Conservation (phyloP, 2,329 filamentous ascomycete species). For the Xylaria sp. region DNA sequence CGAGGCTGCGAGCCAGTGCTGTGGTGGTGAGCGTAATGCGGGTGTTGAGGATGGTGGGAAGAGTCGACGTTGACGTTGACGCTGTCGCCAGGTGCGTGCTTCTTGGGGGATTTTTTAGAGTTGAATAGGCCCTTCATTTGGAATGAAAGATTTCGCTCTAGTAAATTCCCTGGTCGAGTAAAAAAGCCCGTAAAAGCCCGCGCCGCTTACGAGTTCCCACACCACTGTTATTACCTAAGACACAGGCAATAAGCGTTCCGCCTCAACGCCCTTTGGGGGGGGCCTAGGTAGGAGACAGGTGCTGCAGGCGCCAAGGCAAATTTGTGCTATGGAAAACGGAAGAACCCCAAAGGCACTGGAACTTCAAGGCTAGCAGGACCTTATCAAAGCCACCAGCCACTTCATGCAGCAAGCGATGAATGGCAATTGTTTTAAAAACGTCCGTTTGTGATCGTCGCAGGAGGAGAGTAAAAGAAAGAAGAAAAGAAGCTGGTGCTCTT, state of each 20-base stretch:
- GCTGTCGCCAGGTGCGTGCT: conserved; percentile 36
- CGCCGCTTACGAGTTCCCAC: conserved; percentile 21
- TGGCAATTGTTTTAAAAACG: no score
- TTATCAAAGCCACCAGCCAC: conserved; percentile 6
- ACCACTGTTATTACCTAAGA: conserved; percentile 30
- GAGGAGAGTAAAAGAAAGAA: no score
- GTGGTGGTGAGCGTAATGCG: conserved; percentile 29
- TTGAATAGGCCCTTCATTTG: conserved; percentile 42
- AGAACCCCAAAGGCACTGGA: no score
- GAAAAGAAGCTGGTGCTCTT: not conserved
- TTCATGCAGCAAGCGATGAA: no score
- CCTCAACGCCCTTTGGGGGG: conserved; percentile 19
- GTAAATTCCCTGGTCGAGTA: not conserved
- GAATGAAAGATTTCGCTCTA: conserved; percentile 25
- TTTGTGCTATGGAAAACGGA: conserved; percentile 9
- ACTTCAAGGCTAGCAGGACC: no score
- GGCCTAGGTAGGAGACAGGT: conserved; percentile 4
- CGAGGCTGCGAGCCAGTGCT: conserved; percentile 15
- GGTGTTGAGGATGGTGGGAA: conserved; percentile 24
- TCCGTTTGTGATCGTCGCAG: no score
- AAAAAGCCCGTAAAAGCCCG: conserved; percentile 9
- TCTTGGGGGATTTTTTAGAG: conserved; percentile 39
- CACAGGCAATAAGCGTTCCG: conserved; percentile 22
- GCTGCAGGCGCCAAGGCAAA: conserved; percentile 16
- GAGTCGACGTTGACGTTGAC: conserved; percentile 36